These are phyloP conservation scores for Solanum rostratum DNA, from an alignment of 257 asterid species.

Conservation along the genomic window DNA sequence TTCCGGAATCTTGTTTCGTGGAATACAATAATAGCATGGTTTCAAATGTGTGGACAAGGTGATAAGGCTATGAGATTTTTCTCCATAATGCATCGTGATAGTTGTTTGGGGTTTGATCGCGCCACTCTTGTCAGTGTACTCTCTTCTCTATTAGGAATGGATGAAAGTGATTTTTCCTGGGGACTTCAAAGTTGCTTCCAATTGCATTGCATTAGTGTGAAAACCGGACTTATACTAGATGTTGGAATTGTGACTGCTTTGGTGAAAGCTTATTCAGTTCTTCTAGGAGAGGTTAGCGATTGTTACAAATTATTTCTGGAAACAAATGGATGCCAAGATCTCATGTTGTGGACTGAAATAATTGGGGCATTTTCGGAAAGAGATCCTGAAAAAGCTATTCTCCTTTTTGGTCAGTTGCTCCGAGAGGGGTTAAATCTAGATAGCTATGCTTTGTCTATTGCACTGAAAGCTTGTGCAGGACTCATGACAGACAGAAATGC, in stretches of 20 bases:
- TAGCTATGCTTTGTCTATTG: conserved; percentile 39
- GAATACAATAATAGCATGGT: conserved; percentile 68
- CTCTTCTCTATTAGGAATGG: conserved; percentile 30
- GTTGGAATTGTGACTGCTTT: conserved; percentile 58
- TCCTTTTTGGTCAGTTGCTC: conserved; percentile 48
- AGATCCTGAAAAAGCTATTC: conserved; percentile 41
- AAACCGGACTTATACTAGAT: conserved; percentile 38
- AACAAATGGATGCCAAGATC: conserved; percentile 32
- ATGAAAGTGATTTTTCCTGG: conserved; percentile 7
- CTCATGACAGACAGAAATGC: conserved; percentile 48
- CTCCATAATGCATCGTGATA: conserved; percentile 35
- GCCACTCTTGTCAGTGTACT: conserved; percentile 47
- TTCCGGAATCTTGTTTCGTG: conserved; percentile 51
- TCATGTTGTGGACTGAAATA: conserved; percentile 70
- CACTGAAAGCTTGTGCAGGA: conserved; percentile 72
- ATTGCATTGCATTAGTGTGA: conserved; percentile 47
- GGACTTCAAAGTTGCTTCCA: conserved; percentile 37
- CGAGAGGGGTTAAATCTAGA: conserved; percentile 35
- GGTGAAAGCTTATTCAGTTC: conserved; percentile 52
- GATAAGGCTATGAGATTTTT: conserved; percentile 36
- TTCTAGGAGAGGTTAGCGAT: conserved; percentile 34
- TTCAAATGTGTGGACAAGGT: conserved; percentile 28
- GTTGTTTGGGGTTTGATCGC: conserved; percentile 40
- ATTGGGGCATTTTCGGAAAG: conserved; percentile 48
- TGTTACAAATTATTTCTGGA: conserved; percentile 48